These are phyloP conservation scores for Penicillium sp. DNA, from an alignment of 2,329 filamentous ascomycete genomes.

Conservation along the genomic window DNA sequence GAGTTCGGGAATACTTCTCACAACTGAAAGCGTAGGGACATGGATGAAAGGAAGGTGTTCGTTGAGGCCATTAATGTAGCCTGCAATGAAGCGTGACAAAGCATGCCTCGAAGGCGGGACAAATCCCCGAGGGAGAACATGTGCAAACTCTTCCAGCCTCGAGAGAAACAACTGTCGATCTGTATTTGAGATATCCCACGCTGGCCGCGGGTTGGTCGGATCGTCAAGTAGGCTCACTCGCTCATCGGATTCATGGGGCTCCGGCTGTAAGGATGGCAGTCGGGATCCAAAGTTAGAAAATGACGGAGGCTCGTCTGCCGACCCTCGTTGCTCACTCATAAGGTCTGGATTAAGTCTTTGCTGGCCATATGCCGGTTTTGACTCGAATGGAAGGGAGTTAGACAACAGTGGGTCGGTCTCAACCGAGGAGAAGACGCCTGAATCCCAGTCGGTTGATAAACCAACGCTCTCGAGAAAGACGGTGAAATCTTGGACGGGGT, in stretches of 20 bases:
- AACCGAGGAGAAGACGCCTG: conserved; percentile 42
- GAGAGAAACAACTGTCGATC: conserved; percentile 44
- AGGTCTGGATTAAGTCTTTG: conserved; percentile 37
- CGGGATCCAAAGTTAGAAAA: conserved; percentile 49
- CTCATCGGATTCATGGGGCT: conserved; percentile 43
- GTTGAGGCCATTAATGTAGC: conserved; percentile 50
- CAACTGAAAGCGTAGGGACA: conserved; percentile 45
- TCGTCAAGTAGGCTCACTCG: conserved; percentile 41
- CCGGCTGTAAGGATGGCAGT: conserved; percentile 45
- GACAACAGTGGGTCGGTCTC: conserved; percentile 36
- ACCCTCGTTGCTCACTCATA: conserved; percentile 34
- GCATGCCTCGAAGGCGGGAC: conserved; percentile 47
- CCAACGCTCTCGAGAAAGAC: conserved; percentile 48
- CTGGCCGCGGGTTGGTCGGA: conserved; percentile 33
- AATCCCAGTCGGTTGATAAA: conserved; percentile 48
- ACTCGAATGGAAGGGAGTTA: conserved; percentile 33
- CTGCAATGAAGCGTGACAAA: conserved; percentile 48
- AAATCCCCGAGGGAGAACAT: conserved; percentile 45
- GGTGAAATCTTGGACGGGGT: conserved; percentile 48
- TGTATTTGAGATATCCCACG: conserved; percentile 46
- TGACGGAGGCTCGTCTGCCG: conserved; percentile 38
- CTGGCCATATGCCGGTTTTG: conserved; percentile 25
- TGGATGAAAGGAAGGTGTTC: conserved; percentile 52
- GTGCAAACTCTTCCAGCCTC: conserved; percentile 44
- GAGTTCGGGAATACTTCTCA: conserved; percentile 45